Evolutionary conservation across 768 basidiomycete genomes (phyloP).

Genomic region (Chalciporus pseudorubinellus): DNA sequence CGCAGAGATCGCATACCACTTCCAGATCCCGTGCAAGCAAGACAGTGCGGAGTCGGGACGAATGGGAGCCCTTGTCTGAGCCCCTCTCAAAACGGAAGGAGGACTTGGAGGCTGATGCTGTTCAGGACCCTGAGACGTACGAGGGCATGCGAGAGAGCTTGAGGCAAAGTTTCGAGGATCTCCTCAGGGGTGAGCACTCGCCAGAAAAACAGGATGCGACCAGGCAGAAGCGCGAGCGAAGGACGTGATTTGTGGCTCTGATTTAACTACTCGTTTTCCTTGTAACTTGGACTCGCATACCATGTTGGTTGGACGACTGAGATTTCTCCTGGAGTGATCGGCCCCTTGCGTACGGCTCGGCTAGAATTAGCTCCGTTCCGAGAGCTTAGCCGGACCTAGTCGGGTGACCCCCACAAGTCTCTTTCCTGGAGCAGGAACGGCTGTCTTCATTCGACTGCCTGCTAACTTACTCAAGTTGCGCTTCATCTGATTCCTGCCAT

Average conservation of each 20-base stretch:
- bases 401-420: no score
- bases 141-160: conserved; percentile 14
- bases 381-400: no score
- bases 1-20: neutral
- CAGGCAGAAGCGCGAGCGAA: neutral
- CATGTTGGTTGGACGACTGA: neutral
- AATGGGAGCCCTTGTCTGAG: conserved; percentile 29
- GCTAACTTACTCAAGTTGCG: no score
- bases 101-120: neutral
- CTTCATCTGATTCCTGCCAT: neutral
- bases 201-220: neutral
- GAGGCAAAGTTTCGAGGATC: conserved; percentile 23
- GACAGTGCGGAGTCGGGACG: neutral
- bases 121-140: conserved; percentile 6
- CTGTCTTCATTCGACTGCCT: no score
- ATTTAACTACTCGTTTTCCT: neutral
- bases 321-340: no score
- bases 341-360: no score
- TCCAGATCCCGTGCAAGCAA: neutral
- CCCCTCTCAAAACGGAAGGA: conserved; percentile 1
- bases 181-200: conserved; percentile 1
- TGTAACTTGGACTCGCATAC: neutral
- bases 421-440: no score
- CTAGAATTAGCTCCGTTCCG: neutral
- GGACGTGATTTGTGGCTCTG: neutral